A percentile compares a stretch with the other conserved stretches of the same genome.
Conservation (phyloP, 2,329 filamentous ascomycete species). For the Pseudogymnoascus sp. region DNA sequence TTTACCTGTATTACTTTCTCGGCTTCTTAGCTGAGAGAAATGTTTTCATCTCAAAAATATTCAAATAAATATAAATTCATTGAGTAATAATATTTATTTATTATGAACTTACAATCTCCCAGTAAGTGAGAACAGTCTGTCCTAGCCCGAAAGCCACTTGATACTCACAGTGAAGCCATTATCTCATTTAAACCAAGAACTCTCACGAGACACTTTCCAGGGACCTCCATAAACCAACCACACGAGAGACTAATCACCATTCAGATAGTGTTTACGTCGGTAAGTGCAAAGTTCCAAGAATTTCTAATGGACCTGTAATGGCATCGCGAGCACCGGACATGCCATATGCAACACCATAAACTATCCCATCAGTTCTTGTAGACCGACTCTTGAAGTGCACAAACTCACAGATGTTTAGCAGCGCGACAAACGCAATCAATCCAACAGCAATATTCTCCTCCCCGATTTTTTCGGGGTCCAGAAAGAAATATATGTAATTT, state of each 20-base stretch:
- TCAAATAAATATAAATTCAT: not conserved
- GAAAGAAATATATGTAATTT: slow-evolving; percentile 25
- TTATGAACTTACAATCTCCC: not conserved
- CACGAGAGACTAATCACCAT: not conserved
- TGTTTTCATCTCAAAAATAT: not conserved
- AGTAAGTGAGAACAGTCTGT: not conserved
- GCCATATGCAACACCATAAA: slow-evolving; percentile 18
- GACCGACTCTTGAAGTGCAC: not conserved
- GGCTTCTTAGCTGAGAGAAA: not conserved
- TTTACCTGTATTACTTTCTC: not conserved
- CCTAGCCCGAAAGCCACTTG: not conserved
- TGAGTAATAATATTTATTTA: not conserved
- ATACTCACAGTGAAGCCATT: not conserved
- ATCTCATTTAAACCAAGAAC: not conserved
- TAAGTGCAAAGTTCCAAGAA: not conserved
- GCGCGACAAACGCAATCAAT: slow-evolving; percentile 17
- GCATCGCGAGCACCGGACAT: slow-evolving; percentile 19
- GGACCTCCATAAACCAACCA: not conserved
- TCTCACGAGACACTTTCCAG: not conserved
- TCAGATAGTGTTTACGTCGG: not conserved
- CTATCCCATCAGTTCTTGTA: slow-evolving; percentile 6
- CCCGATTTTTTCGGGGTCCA: slow-evolving; percentile 22
- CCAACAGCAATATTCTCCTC: slow-evolving; percentile 21
- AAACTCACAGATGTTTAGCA: slow-evolving; percentile 21
- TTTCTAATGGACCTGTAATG: not conserved